Evolutionary conservation across 164 flowering plant species (phyloP), one percentile per base, ranked within the genome.

Genomic region (Paratinospora sagittata): DNA sequence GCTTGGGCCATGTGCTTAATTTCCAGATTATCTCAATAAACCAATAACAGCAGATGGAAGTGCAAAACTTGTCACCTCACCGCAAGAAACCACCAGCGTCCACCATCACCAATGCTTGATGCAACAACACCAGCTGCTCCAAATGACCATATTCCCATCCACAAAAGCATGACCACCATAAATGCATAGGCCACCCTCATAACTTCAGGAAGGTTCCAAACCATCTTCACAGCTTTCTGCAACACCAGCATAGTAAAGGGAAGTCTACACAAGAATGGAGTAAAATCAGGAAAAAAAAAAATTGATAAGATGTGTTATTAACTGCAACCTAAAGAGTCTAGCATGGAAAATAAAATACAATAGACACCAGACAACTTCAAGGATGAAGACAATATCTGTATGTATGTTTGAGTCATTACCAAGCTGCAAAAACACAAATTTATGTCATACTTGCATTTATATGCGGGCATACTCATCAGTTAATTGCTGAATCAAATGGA

Each of bases 31-130:
- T 39, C 47, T 45, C 65, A 69, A 72, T 37, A 79, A 43, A 41
- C 3, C 21, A 17, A 57, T 52, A 36, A 58, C 1, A 72, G 36
- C 61, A 77, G 60, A 79, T 36, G 41, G 36, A 84, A 77, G 81
- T 78, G 81, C 81, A 86, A 85, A 89, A 89, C 90, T 92, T 88
- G 91, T 97, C 98, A 84, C 87, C 96, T 93, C 97, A 93, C 98
- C 98, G 86, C 84, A 87, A 95, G 97, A 82, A 95, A 93, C 98
- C 97, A 92, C 96, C 98, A 93, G 78, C 88, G 87, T 74, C 93
- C 89, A 68, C 84, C 77, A 71, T 89, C 95, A 66, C 85, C 96
- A 70, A 86, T 79, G 81, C 93, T 84, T 62, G 92, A 86, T 66
- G 99, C 99, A 69, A 95, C 85, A 80, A 90, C 92, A 73, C 98